phyloP scores from a whole-genome alignment of 352 stramenopile species.

The Halophytophthora batemanensis region DNA sequence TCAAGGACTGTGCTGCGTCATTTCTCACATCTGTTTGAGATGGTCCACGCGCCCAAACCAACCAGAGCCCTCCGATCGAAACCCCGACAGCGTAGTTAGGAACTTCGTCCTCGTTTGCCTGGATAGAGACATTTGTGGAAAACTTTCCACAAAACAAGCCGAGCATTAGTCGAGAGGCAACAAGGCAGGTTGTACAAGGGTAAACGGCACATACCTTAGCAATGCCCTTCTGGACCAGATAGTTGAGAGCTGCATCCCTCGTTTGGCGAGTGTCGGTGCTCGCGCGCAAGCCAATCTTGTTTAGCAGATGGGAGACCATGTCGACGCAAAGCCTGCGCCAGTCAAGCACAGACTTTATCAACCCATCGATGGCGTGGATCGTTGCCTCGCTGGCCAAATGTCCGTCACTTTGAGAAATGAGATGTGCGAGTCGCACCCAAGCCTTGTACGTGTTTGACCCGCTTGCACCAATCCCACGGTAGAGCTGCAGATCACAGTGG shows the following conservation, averaged over 20 bases:
- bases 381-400: conserved; percentile 44
- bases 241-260: conserved; percentile 45
- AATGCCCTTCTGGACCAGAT: conserved; percentile 37
- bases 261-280: conserved; percentile 39
- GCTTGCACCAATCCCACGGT: conserved; percentile 28
- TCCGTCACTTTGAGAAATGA: conserved; percentile 32
- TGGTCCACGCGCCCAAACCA: conserved; percentile 27
- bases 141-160: conserved; percentile 18
- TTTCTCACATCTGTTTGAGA: conserved; percentile 27
- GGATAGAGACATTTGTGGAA: conserved; percentile 14
- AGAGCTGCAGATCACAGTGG: conserved; percentile 31
- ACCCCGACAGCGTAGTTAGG: conserved; percentile 35
- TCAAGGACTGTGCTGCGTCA: conserved; percentile 37
- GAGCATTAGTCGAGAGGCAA: conserved; percentile 8
- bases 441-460: conserved; percentile 18
- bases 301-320: conserved; percentile 40
- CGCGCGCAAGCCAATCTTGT: conserved; percentile 36
- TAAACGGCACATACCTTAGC: conserved; percentile 31
- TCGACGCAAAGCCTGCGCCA: conserved; percentile 41
- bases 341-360: conserved; percentile 36
- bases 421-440: conserved; percentile 37
- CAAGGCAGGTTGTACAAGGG: background rate
- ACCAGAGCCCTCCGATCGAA: conserved; percentile 33
- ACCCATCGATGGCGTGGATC: conserved; percentile 34
- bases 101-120: conserved; percentile 8